Evolutionary conservation across 1,284 basidiomycete species (phyloP), one percentile per base, ranked within the genome.

Genomic region (Schizophyllum amplum): DNA sequence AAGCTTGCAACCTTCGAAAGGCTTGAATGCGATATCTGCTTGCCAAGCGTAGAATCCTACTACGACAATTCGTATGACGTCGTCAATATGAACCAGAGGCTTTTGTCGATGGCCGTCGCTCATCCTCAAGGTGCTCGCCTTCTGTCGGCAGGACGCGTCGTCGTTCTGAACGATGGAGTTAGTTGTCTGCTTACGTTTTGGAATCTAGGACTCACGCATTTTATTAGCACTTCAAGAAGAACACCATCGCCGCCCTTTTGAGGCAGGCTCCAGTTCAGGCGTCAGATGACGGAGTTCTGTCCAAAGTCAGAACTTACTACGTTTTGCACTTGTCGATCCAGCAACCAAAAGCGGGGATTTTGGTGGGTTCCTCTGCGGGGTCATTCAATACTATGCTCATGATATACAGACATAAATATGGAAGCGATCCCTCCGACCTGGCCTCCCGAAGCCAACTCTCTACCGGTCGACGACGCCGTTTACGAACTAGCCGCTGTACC

Each of bases 91-190:
- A 94, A 94, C 67, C 79, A 81, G 53, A 71, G 70, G 24, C 70
- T 98, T 26, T 67, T 95, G 52, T 72, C 77, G n/a, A 77, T 87
- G 65, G 90, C 87, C 0, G 70, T 80, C 1, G 70, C 71, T 23
- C 80, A 88, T 59, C 79, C 81, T 20, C 83, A 87, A 62, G 88
- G 88, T 4, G 74, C 75, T 24, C 93, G 90, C 72, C 73, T 82
- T 2, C 72, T 99, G 46, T 69, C 72, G 4, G 68, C 84, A 0
- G 96, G 95, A 0, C 78, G 97, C 52, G 82, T 98, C 15, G 83
- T 99, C 1, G 69, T 99, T 20, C 71, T 99, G 27, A 81, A 87
- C 50, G 90, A 98, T 67, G 81, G 81, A 55, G 94, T 95, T 67
- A 66, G 85, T 68, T 27, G 56, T 20, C 48, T 21, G 58, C 22